Base-by-base conservation (phyloP, 2,329 filamentous ascomycete genomes). In the Apiospora hydei region DNA sequence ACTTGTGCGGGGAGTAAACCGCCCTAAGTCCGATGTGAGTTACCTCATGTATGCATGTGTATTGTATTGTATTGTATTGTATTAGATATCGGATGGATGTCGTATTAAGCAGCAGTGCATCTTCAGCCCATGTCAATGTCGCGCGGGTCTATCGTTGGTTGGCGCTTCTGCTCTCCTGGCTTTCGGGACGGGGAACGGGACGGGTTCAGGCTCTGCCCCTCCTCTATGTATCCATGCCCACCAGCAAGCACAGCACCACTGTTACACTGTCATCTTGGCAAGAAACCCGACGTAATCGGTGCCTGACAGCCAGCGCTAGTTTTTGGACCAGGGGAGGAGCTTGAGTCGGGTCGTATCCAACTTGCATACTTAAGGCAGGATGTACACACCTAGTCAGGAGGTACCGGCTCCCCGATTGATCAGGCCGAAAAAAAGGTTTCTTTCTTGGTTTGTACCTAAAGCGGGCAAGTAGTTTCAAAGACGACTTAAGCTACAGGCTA, bases 401-500 rank as follows among this genome's bases (percentile, higher is more conserved):
- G 24, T 11, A 16, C 14, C 14, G 41, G 41, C 41, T 43, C 57
- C 41, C 57, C 34, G 34, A 64, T 64, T 64, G 34, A 41, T 64
- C 57, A 64, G 57, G 10, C 57, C 34, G 14, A 61, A 61, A 41
- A 41, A 64, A 61, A 30, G 57, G 44, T 46, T 46, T 46, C 44
- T n/a, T 64, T 13, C 18, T 64, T 41, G 57, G 34, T 64, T 34
- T 6, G 26, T 64, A 57, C 51, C 16, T 57, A 64, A 64, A 41
- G 16, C 53, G 18, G 53, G 14, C 30, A 34, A 30, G 57, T 41
- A 41, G 34, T n/a, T 14, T 64, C 26, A 38, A 61, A 61, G 53
- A 61, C 34, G 10, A 41, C 57, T n/a, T 64, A 64, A 64, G 57
- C 57, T 64, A 64, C 57, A 41, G 34, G n/a, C 57, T 64, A 34